These are phyloP conservation scores for Aspergillus oerlinghausenensis DNA, from an alignment of 2,329 filamentous ascomycete genomes.

Conservation along the genomic window DNA sequence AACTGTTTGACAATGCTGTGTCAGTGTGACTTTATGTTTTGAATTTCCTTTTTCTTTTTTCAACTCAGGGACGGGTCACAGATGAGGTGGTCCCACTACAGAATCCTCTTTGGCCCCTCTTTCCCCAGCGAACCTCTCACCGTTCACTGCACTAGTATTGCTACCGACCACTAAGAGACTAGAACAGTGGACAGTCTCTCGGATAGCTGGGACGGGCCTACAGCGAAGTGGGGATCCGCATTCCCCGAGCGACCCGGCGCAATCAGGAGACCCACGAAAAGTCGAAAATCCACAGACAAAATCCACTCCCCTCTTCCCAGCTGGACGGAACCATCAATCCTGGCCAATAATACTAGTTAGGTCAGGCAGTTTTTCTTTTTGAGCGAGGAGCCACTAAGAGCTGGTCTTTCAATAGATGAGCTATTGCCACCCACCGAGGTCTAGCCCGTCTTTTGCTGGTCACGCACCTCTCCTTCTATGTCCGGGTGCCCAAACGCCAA, in stretches of 20 bases:
- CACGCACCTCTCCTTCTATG: constrained; percentile 6
- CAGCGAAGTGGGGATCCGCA: constrained; percentile 19
- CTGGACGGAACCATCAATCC: constrained; percentile 10
- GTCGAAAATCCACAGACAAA: neutral
- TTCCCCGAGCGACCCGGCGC: constrained; percentile 19
- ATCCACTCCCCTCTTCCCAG: constrained; percentile 10
- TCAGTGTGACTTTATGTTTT: neutral
- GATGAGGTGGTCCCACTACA: neutral
- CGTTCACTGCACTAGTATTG: neutral
- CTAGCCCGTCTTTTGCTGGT: constrained; percentile 2
- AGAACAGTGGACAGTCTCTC: constrained; percentile 8
- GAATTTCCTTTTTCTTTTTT: neutral
- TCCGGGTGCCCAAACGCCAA: constrained; percentile 13
- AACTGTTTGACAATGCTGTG: neutral
- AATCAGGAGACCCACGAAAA: constrained; percentile 10
- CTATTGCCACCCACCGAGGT: neutral
- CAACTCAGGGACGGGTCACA: neutral
- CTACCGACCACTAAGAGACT: constrained; percentile 3
- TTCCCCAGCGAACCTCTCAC: neutral
- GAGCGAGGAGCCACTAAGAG: neutral
- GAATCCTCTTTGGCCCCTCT: neutral
- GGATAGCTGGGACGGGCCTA: constrained; percentile 19
- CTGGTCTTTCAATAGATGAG: neutral
- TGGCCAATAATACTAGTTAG: neutral
- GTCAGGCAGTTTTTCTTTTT: neutral